phyloP scores from a whole-genome alignment of 164 flowering plant species.

The Nelumbo lutea region DNA sequence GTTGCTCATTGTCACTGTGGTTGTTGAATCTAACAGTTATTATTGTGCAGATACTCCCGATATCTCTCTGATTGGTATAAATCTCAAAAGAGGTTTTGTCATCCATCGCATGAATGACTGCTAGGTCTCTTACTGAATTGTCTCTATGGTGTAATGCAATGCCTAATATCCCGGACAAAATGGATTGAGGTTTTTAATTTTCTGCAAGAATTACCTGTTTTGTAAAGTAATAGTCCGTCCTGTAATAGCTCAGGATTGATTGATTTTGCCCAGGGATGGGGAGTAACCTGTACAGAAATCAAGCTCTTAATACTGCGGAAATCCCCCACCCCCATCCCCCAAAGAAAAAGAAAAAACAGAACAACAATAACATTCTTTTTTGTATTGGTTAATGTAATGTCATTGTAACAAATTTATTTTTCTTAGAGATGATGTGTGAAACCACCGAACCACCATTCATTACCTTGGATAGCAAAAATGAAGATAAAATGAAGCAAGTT shows the following conservation, averaged over 20 bases:
- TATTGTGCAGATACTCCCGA: constrained; percentile 14
- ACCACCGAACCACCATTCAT: too few species aligned
- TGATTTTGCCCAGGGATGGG: not conserved
- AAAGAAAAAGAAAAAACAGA: too few species aligned
- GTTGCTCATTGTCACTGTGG: not conserved
- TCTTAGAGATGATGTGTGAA: too few species aligned
- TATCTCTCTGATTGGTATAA: constrained; percentile 16
- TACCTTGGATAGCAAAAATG: too few species aligned
- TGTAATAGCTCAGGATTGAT: not conserved
- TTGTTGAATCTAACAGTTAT: not conserved
- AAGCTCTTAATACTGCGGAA: not conserved
- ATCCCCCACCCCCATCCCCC: not conserved
- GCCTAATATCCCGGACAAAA: not conserved
- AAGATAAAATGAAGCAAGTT: too few species aligned
- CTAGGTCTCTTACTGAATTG: not conserved
- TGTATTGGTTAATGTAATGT: too few species aligned
- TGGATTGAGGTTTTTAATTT: not conserved
- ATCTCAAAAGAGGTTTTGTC: constrained; percentile 4
- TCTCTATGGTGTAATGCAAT: not conserved
- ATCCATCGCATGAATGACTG: not conserved
- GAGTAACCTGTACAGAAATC: not conserved
- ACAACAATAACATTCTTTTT: too few species aligned
- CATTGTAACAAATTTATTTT: too few species aligned
- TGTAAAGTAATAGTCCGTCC: not conserved
- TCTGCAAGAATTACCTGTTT: not conserved